Percentiles rank a stretch among this genome's conserved stretches.
Conservation (phyloP, 345 rosid genomes). For the Conringia planisiliqua region DNA sequence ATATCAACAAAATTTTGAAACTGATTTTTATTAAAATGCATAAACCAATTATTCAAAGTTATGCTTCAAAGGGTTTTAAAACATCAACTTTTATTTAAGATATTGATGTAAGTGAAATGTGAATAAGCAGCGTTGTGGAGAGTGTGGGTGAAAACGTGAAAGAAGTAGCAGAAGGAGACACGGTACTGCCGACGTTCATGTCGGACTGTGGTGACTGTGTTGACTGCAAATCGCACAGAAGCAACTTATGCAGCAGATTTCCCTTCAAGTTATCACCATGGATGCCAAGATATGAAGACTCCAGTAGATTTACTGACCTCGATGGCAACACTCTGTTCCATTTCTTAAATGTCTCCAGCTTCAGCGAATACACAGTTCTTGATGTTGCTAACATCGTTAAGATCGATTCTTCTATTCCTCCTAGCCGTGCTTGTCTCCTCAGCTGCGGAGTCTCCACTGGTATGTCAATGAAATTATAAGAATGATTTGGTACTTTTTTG, state of each 20-base stretch:
- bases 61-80: not conserved
- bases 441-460: conserved; percentile 93
- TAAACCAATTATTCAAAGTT: not conserved
- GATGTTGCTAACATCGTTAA: conserved; percentile 64
- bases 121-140: conserved; percentile 58
- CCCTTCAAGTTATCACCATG: conserved; percentile 69
- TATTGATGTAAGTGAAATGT: not conserved
- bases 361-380: conserved; percentile 71
- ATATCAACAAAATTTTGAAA: not conserved
- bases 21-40: not conserved
- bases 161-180: conserved; percentile 59
- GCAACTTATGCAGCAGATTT: conserved; percentile 68
- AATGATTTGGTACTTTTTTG: not conserved
- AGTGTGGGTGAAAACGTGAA: conserved; percentile 77
- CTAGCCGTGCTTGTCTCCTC: conserved; percentile 74
- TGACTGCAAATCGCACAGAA: conserved; percentile 69
- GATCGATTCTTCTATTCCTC: conserved; percentile 62
- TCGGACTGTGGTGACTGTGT: conserved; percentile 67
- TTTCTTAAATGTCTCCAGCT: conserved; percentile 69
- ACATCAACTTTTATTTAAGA: not conserved
- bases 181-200: conserved; percentile 67
- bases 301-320: conserved; percentile 72
- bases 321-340: conserved; percentile 63
- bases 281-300: conserved; percentile 65
- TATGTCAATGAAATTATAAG: not conserved